A percentile compares a stretch with the other conserved stretches of the same genome.
phyloP scores from a whole-genome alignment of 2,329 filamentous ascomycete genomes.

The Alternaria infectoria region DNA sequence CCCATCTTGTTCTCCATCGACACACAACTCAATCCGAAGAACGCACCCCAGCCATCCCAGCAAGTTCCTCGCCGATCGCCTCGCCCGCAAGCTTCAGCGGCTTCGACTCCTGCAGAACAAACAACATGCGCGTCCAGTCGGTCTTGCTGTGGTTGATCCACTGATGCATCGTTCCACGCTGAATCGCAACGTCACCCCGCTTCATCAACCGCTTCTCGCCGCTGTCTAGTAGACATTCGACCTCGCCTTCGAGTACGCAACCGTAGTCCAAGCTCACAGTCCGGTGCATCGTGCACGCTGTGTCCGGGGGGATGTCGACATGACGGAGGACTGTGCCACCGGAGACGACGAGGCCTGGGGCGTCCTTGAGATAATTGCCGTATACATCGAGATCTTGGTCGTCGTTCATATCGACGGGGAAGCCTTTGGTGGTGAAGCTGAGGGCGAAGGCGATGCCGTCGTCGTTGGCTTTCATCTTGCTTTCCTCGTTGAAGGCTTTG shows the following conservation, averaged over 20 bases:
- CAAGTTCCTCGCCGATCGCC: constrained; percentile 41
- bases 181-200: constrained; percentile 47
- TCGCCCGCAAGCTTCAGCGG: constrained; percentile 41
- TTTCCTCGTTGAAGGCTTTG: constrained; percentile 44
- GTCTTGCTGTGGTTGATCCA: constrained; percentile 46
- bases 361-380: constrained; percentile 50
- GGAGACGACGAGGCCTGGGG: constrained; percentile 59
- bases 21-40: constrained; percentile 35
- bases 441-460: constrained; percentile 58
- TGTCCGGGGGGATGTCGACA: constrained; percentile 47
- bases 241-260: constrained; percentile 48
- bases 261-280: constrained; percentile 51
- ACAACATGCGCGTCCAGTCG: constrained; percentile 47
- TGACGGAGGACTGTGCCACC: constrained; percentile 56
- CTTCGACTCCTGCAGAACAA: constrained; percentile 46
- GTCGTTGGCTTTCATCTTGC: constrained; percentile 46
- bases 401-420: constrained; percentile 55
- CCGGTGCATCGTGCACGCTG: constrained; percentile 49
- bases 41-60: constrained; percentile 46
- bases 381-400: constrained; percentile 58
- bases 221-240: constrained; percentile 48
- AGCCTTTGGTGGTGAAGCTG: constrained; percentile 57
- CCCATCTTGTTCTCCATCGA: not conserved
- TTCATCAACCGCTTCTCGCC: constrained; percentile 47
- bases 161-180: constrained; percentile 50